Percentiles rank a stretch among this genome's conserved stretches.
Evolutionary conservation across 1,284 basidiomycete genomes (phyloP).

Genomic region (Sanguinoderma infundibulare): DNA sequence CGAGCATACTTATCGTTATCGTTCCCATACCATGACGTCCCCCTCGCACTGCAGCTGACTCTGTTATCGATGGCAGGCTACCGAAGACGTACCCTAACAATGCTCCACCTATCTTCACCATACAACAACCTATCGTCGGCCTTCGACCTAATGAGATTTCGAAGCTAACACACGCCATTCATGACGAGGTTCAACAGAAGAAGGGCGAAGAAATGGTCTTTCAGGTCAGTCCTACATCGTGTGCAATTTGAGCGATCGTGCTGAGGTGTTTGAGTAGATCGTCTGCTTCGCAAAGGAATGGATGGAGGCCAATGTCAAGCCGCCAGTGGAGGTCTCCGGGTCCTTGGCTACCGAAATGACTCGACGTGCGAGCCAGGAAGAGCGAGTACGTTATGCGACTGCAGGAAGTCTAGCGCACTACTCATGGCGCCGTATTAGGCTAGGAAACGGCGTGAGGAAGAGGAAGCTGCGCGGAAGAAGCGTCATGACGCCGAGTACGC

Average conservation of each 20-base stretch:
- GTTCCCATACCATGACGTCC: too few relatives aligned
- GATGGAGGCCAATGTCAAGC: slow-evolving; percentile 61
- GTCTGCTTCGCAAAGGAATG: slow-evolving; percentile 72
- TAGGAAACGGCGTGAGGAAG: slow-evolving; percentile 52
- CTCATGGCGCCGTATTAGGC: slow-evolving; percentile 26
- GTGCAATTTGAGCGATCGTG: neutral
- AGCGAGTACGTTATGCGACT: slow-evolving; percentile 46
- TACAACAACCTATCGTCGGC: slow-evolving; percentile 67
- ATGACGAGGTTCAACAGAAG: slow-evolving; percentile 61
- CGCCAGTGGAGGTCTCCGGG: slow-evolving; percentile 59
- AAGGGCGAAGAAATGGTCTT: slow-evolving; percentile 77
- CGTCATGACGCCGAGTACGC: slow-evolving; percentile 51
- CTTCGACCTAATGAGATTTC: slow-evolving; percentile 56
- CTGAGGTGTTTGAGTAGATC: slow-evolving; percentile 47
- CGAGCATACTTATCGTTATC: too few relatives aligned
- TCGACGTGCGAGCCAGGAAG: slow-evolving; percentile 66
- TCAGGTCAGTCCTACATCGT: slow-evolving; percentile 52
- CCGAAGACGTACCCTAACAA: slow-evolving; percentile 78
- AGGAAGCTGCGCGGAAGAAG: slow-evolving; percentile 50
- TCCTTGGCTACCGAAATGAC: slow-evolving; percentile 80
- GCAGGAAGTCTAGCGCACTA: neutral
- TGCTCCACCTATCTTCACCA: slow-evolving; percentile 67
- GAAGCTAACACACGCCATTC: slow-evolving; percentile 59
- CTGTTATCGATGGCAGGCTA: slow-evolving; percentile 57
- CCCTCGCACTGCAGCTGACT: neutral